Percentiles rank a stretch among this genome's conserved stretches.
These are phyloP conservation scores for Athelia sp. DNA, from an alignment of 1,284 basidiomycete species.

Conservation along the genomic window DNA sequence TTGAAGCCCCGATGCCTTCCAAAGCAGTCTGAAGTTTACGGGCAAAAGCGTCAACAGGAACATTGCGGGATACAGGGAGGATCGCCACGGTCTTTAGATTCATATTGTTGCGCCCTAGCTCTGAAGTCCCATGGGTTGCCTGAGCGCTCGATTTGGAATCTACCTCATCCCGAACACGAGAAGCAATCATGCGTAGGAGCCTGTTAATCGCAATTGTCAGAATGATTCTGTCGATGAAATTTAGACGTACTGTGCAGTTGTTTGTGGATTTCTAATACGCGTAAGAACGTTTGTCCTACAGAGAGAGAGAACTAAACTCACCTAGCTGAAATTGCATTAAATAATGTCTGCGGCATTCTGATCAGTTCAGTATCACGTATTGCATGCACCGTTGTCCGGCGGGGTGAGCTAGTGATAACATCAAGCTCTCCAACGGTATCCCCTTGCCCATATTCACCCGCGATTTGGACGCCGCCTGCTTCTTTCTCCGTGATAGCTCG, in stretches of 20 bases:
- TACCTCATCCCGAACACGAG: slow-evolving; percentile 83
- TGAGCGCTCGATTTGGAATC: slow-evolving; percentile 48
- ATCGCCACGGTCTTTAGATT: slow-evolving; percentile 94
- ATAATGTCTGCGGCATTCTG: slow-evolving; percentile 94
- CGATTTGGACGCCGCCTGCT: slow-evolving; percentile 72
- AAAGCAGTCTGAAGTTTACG: slow-evolving; percentile 84
- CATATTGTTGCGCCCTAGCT: slow-evolving; percentile 75
- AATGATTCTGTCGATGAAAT: slow-evolving; percentile 2
- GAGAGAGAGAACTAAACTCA: slow-evolving; percentile 25
- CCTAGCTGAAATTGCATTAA: slow-evolving; percentile 93
- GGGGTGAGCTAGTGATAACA: slow-evolving; percentile 89
- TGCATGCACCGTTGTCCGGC: slow-evolving; percentile 91
- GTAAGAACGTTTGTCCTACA: slow-evolving; percentile 1
- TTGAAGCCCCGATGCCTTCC: slow-evolving; percentile 85
- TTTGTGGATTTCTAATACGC: slow-evolving; percentile 79
- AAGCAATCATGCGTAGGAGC: slow-evolving; percentile 88
- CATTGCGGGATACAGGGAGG: slow-evolving; percentile 74
- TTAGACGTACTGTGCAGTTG: slow-evolving; percentile 80
- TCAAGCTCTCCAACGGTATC: slow-evolving; percentile 90
- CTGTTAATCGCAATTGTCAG: slow-evolving; percentile 27
- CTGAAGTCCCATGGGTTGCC: slow-evolving; percentile 41
- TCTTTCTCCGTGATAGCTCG: slow-evolving; percentile 76
- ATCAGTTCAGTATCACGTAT: slow-evolving; percentile 99
- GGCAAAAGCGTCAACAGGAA: slow-evolving; percentile 86
- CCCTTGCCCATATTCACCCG: slow-evolving; percentile 93